Base-by-base conservation (phyloP, 1,284 basidiomycete genomes). In the Phellopilus nigrolimitatus region DNA sequence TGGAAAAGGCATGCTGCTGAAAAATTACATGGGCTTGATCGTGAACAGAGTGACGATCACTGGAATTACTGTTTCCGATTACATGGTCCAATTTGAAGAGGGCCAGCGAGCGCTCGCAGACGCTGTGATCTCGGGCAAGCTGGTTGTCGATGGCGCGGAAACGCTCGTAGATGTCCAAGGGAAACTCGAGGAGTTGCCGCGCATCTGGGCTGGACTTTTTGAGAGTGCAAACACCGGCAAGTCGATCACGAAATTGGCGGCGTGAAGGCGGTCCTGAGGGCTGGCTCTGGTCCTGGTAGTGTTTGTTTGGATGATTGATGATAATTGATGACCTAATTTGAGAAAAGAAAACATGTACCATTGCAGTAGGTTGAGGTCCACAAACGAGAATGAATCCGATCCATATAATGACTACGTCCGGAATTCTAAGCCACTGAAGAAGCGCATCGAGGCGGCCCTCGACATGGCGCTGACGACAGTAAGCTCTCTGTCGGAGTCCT, bases 401-500 rank as follows among this genome's bases (percentile, higher is more conserved):
- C n/a, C n/a, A n/a, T n/a, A n/a, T n/a, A n/a, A n/a, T n/a, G n/a
- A n/a, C n/a, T n/a, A n/a, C n/a, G n/a, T n/a, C n/a, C n/a, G n/a
- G n/a, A n/a, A n/a, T n/a, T n/a, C n/a, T 57, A 83, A 88, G 15
- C 68, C 73, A 6, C 70, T 97, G 28, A 80, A 74, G 57, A 84
- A 78, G 58, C 80, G 93, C 17, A 87, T 95, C 7, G 89, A 94
- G 63, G 72, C 76, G 7, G 90, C 95, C 10, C 70, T 97, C 4
- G 89, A 91, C 66, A 92, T 97, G 84, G 93, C 94, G 0, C 66
- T 94, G 54, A 84, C 88, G 7, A 95, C 93, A 4, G 80, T 94
- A 49, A 90, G 82, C 64, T 91, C 91, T 1, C 71, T 97, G 42
- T 76, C 82, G 12, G 82, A 87, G 61, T 74, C 82, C 1, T 90